A percentile compares a stretch with the other conserved stretches of the same genome.
phyloP scores from a whole-genome alignment of 2,329 filamentous ascomycete species.

The Grosmannia serpens region DNA sequence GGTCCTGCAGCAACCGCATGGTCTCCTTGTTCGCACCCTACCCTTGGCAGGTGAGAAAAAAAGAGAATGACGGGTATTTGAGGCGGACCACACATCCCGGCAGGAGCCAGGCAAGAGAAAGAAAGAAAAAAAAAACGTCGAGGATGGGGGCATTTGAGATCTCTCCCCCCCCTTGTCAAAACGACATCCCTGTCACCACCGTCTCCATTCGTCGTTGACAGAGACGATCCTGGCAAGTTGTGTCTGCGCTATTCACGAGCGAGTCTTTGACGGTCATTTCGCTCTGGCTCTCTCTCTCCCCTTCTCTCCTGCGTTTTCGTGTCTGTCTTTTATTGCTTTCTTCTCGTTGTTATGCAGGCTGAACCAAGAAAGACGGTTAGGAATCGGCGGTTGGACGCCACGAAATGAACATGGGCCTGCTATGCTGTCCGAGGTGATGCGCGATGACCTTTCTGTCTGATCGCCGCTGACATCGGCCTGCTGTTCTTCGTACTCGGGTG shows the following conservation, averaged over 20 bases:
- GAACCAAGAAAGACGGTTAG: neutral
- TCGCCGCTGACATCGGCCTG: neutral
- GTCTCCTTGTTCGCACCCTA: neutral
- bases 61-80: neutral
- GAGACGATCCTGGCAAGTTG: neutral
- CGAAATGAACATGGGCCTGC: neutral
- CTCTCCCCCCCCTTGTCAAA: conserved; percentile 3
- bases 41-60: neutral
- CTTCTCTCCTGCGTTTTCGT: neutral
- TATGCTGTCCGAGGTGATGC: neutral
- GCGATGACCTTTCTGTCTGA: neutral
- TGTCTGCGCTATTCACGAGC: neutral
- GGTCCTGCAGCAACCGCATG: conserved; percentile 6
- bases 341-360: neutral
- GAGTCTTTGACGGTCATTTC: neutral
- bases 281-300: neutral
- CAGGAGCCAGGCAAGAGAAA: neutral
- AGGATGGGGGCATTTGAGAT: neutral
- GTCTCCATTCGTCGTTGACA: neutral
- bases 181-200: conserved; percentile 4
- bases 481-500: neutral
- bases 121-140: neutral
- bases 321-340: neutral
- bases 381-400: neutral
- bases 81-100: neutral